phyloP scores from a whole-genome alignment of 2,329 filamentous ascomycete genomes.

The Fusarium begoniae region DNA sequence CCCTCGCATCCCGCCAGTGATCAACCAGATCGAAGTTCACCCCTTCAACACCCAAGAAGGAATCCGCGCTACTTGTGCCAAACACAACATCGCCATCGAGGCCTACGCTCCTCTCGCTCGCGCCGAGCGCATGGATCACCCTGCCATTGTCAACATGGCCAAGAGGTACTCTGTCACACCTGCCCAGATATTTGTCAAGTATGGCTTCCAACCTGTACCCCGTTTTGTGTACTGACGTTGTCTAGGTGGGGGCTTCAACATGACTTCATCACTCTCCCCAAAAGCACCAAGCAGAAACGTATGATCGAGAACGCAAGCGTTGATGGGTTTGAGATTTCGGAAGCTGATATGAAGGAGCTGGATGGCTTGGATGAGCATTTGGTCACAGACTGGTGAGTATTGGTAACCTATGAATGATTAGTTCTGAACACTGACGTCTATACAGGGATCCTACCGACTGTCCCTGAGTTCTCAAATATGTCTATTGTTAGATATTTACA shows the following conservation, averaged over 20 bases:
- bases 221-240: background rate
- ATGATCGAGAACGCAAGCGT: slow-evolving; percentile 73
- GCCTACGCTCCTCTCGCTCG: slow-evolving; percentile 83
- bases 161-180: slow-evolving; percentile 75
- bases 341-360: slow-evolving; percentile 70
- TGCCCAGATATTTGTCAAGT: slow-evolving; percentile 76
- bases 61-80: slow-evolving; percentile 72
- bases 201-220: background rate
- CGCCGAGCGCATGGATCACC: slow-evolving; percentile 74
- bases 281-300: slow-evolving; percentile 71
- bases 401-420: too few relatives aligned
- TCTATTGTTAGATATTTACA: too few relatives aligned
- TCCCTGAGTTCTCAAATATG: too few relatives aligned
- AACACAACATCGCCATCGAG: slow-evolving; percentile 75
- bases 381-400: slow-evolving; percentile 71
- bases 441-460: too few relatives aligned
- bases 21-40: slow-evolving; percentile 86
- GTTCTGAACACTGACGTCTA: too few relatives aligned
- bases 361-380: slow-evolving; percentile 76
- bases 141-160: slow-evolving; percentile 67
- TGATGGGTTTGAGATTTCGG: slow-evolving; percentile 66
- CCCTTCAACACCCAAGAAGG: slow-evolving; percentile 79
- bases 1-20: slow-evolving; percentile 69
- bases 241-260: slow-evolving; percentile 79
- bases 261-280: slow-evolving; percentile 76